Evolutionary conservation across 1,284 basidiomycete species (phyloP), one percentile per base, ranked within the genome.

Genomic region (Amylostereum areolatum): DNA sequence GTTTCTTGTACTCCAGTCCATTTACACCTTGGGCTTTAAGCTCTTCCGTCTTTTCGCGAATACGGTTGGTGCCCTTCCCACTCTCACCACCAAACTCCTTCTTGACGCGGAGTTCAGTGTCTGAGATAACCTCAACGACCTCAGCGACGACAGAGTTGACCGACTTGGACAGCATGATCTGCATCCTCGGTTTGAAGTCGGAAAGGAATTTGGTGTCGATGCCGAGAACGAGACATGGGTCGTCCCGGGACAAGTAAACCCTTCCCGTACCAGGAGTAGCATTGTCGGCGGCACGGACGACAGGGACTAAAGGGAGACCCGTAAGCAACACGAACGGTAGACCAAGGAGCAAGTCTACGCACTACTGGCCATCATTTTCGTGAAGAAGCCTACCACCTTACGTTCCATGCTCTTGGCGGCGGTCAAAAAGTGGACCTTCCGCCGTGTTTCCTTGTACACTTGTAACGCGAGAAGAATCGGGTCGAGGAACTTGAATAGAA

Each of bases 381-480:
- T 85, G 55, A 94, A 89, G 55, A 88, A 82, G 0, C 97, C 97
- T 45, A 99, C 75, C 49, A 83, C 79, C 57, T 76, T 79, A 40
- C 92, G 74, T 57, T 90, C 74, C 87, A 96, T 83, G 60, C 89
- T 93, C 65, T 90, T 92, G 2, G 94, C 94, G n/a, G 97, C 97
- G 29, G 89, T 89, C 39, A 99, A 74, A 62, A 97, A 95, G 52
- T 89, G 85, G 9, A 97, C 90, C 58, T 85, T 80, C 41, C 97
- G 79, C 18, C 83, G 78, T 1, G 89, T 88, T 66, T 97, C 92
- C 51, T 87, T 80, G 62, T 88, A 79, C 7, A 95, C 94, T 68
- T 98, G 92, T 46, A 92, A 81, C 53, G 83, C 85, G 42, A 99
- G 73, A 41, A 99, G 76, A 43, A 99, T 70, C 6, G 97, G 95